Conservation (phyloP, 768 basidiomycete species). For the Kwoniella botswanensis region DNA sequence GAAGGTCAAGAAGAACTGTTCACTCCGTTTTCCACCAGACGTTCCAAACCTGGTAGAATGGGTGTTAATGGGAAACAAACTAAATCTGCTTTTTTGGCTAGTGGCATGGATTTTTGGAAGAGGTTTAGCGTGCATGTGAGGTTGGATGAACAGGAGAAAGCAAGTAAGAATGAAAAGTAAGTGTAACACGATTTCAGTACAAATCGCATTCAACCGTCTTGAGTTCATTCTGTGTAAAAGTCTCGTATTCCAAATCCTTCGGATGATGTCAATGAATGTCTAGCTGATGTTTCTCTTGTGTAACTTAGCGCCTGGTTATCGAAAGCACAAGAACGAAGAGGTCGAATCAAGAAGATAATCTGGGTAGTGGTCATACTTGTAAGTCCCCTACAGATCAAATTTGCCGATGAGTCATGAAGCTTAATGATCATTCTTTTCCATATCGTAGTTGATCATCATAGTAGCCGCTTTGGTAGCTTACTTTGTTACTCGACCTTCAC, state of each 20-base stretch:
- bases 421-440: background rate
- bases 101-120: slow-evolving; percentile 51
- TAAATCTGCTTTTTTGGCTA: slow-evolving; percentile 12
- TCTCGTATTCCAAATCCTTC: background rate
- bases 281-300: background rate
- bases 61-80: slow-evolving; percentile 8
- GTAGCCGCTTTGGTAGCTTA: slow-evolving; percentile 7
- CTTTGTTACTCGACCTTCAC: slow-evolving; percentile 13
- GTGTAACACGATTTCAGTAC: slow-evolving; percentile 8
- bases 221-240: background rate
- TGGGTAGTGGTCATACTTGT: slow-evolving; percentile 29
- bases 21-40: slow-evolving; percentile 38
- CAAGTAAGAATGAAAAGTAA: slow-evolving; percentile 30
- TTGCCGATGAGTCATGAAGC: background rate
- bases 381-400: slow-evolving; percentile 6
- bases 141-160: slow-evolving; percentile 32
- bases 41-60: slow-evolving; percentile 4
- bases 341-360: slow-evolving; percentile 31
- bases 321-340: slow-evolving; percentile 15
- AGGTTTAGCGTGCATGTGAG: slow-evolving; percentile 46
- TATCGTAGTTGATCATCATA: slow-evolving; percentile 6
- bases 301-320: slow-evolving; percentile 19
- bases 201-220: background rate
- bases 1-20: slow-evolving; percentile 49
- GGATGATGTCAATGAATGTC: background rate